Evolutionary conservation across 2,329 filamentous ascomycete species (phyloP).

Genomic region (Fusarium sp.): DNA sequence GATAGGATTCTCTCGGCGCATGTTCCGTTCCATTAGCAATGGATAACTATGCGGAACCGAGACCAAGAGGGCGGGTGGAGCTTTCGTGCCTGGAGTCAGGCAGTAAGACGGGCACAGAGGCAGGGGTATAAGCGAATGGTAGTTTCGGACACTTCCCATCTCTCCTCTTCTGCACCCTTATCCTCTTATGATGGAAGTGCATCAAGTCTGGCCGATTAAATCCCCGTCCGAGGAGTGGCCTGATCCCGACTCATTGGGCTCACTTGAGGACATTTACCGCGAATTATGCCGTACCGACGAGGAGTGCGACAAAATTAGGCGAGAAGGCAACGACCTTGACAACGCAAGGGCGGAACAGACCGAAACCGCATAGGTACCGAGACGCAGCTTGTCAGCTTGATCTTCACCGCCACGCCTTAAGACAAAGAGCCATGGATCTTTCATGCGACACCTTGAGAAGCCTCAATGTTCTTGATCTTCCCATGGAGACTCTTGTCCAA

Average conservation of each 20-base stretch:
- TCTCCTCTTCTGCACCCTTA: background rate
- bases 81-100: background rate
- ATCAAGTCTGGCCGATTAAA: background rate
- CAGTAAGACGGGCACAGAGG: too few species aligned
- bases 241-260: background rate
- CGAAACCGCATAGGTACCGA: background rate
- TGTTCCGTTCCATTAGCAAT: too few species aligned
- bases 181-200: background rate
- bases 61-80: background rate
- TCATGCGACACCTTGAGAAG: background rate
- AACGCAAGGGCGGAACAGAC: background rate
- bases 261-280: background rate
- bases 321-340: background rate
- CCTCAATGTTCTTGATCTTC: background rate
- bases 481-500: background rate
- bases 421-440: background rate
- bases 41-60: background rate
- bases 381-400: background rate
- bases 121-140: too few species aligned
- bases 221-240: background rate
- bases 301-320: background rate
- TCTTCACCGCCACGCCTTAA: background rate
- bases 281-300: background rate
- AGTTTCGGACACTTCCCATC: background rate
- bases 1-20: too few species aligned